A percentile compares a stretch with the other conserved stretches of the same genome.
phyloP scores from a whole-genome alignment of 371 early-diverging fungal species.

The Haplosporangium sp. region DNA sequence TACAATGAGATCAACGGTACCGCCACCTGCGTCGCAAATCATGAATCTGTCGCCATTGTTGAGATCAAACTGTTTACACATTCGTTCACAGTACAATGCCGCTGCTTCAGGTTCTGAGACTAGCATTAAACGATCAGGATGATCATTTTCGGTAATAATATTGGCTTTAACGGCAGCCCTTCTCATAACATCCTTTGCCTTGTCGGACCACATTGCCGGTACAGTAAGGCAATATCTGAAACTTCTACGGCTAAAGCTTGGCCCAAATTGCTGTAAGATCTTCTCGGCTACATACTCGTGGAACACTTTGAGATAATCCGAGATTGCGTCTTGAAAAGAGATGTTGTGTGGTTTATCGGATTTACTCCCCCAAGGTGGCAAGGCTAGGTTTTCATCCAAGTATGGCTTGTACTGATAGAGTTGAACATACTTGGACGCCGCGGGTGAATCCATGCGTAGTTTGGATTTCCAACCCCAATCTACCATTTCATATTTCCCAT shows the following conservation, averaged over 20 bases:
- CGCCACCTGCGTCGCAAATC: too few relatives aligned
- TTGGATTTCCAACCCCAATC: too few relatives aligned
- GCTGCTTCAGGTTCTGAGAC: not conserved
- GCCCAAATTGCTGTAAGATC: slow-evolving; percentile 14
- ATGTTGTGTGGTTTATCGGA: slow-evolving; percentile 17
- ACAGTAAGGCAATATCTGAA: slow-evolving; percentile 41
- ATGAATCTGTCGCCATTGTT: not conserved
- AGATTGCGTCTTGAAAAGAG: slow-evolving; percentile 58
- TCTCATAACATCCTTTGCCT: slow-evolving; percentile 56
- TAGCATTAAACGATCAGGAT: slow-evolving; percentile 53
- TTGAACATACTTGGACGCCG: too few relatives aligned
- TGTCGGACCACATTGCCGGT: slow-evolving; percentile 60
- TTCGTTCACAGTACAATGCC: slow-evolving; percentile 57
- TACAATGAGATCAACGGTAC: too few relatives aligned
- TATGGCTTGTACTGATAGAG: slow-evolving; percentile 66
- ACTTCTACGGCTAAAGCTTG: slow-evolving; percentile 47
- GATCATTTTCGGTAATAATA: slow-evolving; percentile 53
- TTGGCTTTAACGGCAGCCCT: slow-evolving; percentile 52
- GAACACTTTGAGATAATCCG: slow-evolving; percentile 57
- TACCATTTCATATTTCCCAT: too few relatives aligned
- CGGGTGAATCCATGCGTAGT: too few relatives aligned
- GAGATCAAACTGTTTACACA: slow-evolving; percentile 60
- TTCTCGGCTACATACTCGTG: slow-evolving; percentile 57
- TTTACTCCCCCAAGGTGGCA: slow-evolving; percentile 41
- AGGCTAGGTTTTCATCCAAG: slow-evolving; percentile 60